Conservation (phyloP, 257 asterid species). For the Salvia hispanica region DNA sequence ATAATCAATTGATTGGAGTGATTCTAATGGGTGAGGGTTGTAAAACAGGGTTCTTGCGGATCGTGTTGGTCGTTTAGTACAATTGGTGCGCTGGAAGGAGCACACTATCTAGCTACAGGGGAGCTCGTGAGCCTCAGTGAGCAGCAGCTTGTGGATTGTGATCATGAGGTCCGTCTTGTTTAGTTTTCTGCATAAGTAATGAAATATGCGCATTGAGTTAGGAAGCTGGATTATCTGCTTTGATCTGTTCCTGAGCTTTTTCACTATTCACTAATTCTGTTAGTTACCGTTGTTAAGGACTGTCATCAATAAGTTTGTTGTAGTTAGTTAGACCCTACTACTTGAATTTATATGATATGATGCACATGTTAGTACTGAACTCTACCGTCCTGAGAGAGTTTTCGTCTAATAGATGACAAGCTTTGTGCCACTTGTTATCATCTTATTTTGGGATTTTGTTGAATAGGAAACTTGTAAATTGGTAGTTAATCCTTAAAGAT, state of each 20-base stretch:
- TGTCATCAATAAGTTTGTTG: neutral
- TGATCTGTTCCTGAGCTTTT: neutral
- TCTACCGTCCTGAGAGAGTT: neutral
- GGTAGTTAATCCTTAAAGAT: neutral
- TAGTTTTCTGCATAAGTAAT: neutral
- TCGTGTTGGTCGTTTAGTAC: conserved; percentile 98
- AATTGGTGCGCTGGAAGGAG: conserved; percentile 86
- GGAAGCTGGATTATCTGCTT: neutral
- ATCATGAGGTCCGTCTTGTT: conserved; percentile 70
- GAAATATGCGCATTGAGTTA: neutral
- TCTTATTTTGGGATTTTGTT: neutral
- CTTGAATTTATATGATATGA: neutral
- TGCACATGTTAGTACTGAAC: neutral
- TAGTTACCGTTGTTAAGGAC: neutral
- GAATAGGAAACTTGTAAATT: neutral
- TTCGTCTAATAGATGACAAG: too few relatives aligned
- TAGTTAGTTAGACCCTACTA: neutral
- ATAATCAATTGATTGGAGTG: conserved; percentile 1
- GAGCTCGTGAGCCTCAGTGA: conserved; percentile 88
- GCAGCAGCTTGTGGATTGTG: conserved; percentile 98
- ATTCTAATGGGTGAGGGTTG: conserved; percentile 18
- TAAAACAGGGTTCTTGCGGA: conserved; percentile 80
- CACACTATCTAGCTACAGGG: conserved; percentile 78
- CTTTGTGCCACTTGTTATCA: neutral
- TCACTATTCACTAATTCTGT: neutral